These are phyloP conservation scores for Kwoniella newhampshirensis DNA, from an alignment of 768 basidiomycete species.

Conservation along the genomic window DNA sequence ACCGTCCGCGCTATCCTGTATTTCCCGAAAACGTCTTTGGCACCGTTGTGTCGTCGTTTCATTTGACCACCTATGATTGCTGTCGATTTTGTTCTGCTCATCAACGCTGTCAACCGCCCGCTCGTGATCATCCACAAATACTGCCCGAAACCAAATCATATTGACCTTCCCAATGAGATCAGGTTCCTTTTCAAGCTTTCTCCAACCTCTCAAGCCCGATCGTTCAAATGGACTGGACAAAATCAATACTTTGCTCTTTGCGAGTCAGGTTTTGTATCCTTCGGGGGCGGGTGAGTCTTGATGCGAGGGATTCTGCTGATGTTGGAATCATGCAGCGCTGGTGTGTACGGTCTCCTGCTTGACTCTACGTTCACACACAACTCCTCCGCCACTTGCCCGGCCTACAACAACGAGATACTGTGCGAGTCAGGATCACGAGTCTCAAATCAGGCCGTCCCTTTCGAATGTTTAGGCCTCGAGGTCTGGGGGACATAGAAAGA, in stretches of 20 bases:
- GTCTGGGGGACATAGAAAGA: slow-evolving; percentile 65
- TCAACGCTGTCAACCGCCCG: no score
- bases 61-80: not conserved
- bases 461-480: slow-evolving; percentile 88
- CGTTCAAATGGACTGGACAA: slow-evolving; percentile 64
- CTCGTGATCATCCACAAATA: no score
- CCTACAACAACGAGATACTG: slow-evolving; percentile 81
- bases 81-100: no score
- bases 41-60: not conserved
- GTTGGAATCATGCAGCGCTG: slow-evolving; percentile 61
- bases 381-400: slow-evolving; percentile 77
- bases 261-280: slow-evolving; percentile 74
- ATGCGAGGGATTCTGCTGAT: slow-evolving; percentile 5
- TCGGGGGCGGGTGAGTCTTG: slow-evolving; percentile 80
- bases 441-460: slow-evolving; percentile 61
- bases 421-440: slow-evolving; percentile 58
- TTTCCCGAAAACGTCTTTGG: no score
- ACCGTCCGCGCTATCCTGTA: no score
- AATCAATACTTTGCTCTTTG: slow-evolving; percentile 90
- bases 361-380: slow-evolving; percentile 78
- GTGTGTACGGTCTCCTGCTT: slow-evolving; percentile 83
- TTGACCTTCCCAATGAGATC: not conserved
- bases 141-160: not conserved
- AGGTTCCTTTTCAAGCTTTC: slow-evolving; percentile 39
- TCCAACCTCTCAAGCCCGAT: not conserved